Evolutionary conservation across 495 filamentous ascomycete genomes (phyloP).

Genomic region (Lasiosphaeriaceae sp.): DNA sequence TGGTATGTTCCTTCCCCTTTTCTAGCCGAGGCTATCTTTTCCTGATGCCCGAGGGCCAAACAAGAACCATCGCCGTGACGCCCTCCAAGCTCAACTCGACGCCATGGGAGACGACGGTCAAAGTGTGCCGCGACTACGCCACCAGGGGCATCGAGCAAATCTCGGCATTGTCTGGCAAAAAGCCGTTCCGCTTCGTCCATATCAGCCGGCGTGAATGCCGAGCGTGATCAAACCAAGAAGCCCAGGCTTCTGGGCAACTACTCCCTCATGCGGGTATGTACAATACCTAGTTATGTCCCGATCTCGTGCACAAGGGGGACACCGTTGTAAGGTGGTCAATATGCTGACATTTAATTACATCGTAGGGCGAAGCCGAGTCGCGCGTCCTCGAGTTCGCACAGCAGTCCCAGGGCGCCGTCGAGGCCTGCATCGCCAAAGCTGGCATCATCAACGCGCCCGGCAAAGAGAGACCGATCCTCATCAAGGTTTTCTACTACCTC

Average conservation of each 20-base stretch:
- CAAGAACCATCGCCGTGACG: conserved; percentile 43
- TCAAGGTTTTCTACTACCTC: neutral
- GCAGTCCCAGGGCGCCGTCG: conserved; percentile 23
- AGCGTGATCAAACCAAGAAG: conserved; percentile 36
- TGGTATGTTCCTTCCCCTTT: conserved; percentile 31
- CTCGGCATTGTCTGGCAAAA: conserved; percentile 11
- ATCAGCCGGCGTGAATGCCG: conserved; percentile 37
- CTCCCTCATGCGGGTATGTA: conserved; percentile 36
- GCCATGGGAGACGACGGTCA: conserved; percentile 34
- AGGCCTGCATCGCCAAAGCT: conserved; percentile 39
- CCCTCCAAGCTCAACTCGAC: conserved; percentile 30
- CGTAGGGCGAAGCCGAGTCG: conserved; percentile 43
- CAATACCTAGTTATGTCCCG: neutral
- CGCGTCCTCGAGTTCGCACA: conserved; percentile 36
- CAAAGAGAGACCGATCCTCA: neutral
- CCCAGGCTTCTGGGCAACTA: conserved; percentile 37
- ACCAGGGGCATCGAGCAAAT: conserved; percentile 38
- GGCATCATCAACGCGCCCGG: conserved; percentile 34
- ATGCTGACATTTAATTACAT: neutral
- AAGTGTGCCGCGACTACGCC: conserved; percentile 42
- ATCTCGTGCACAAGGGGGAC: too few species aligned
- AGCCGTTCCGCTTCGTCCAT: conserved; percentile 45
- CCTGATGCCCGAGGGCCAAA: neutral
- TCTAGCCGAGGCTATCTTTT: neutral
- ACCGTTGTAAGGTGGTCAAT: too few species aligned